Base-by-base conservation (phyloP, 441 rosid species). In the Brassica hybrid region DNA sequence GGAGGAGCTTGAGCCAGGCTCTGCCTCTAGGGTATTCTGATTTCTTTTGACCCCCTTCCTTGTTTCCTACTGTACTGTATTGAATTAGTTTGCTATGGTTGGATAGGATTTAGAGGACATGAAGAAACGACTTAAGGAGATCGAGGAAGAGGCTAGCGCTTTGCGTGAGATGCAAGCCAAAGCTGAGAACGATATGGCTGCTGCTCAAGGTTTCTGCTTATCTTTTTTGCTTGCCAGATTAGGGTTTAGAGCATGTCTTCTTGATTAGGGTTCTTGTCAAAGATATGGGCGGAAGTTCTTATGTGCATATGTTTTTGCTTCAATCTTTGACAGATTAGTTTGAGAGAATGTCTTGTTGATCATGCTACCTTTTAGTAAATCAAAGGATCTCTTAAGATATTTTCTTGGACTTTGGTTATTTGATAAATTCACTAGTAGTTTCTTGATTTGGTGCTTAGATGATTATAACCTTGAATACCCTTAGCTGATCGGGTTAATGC, bases 91-190 rank as follows among this genome's bases (percentile, higher is more conserved):
- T 61, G 34, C 32, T 70, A 38, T 52, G 30, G 71, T 52, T 50
- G 12, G 16, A 17, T 60, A 88, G 94, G 94, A 90, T 4, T 80
- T 90, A 84, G 95, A 90, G 83, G 89, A 90, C 48, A 88, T 87
- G 95, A 90, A 86, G 84, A 90, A 83, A 81, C 84, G 95, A 43
- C 82, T 90, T 69, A 90, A 86, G 83, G 92, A 90, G 86, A 90
- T 88, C 69, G 91, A 90, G 69, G 95, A 90, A 30, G 95, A 90
- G 80, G 93, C 93, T 18, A 87, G 91, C 4, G 93, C 95, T 76
- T 87, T 90, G 58, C 95, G 95, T 25, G 93, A 90, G 74, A 86
- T 90, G 93, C 95, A 90, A 82, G 91, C 95, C 65, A 90, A 90
- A 75, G 95, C 88, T 80, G 95, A 90, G 88, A 88, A 88, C 76